Evolutionary conservation across 78 protist species (phyloP).

Genomic region (Parvularia atlantis): DNA sequence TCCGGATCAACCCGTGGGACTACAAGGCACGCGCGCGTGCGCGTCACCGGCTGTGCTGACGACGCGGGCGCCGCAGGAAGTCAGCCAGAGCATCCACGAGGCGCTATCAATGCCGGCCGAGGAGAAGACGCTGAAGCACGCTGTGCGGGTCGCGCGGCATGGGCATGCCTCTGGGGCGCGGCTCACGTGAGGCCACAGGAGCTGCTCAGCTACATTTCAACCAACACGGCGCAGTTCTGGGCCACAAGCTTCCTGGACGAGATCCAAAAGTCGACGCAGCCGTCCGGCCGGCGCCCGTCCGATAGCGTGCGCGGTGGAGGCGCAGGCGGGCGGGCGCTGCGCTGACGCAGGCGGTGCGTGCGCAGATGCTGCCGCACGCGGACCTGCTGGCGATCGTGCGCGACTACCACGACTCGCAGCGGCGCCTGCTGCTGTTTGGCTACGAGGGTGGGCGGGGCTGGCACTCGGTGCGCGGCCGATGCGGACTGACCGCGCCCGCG

Average conservation of each 20-base stretch:
- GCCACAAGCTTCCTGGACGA: constrained; percentile 41
- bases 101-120: constrained; percentile 31
- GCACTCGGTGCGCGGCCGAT: no score
- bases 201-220: constrained; percentile 39
- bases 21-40: neutral
- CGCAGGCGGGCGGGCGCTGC: no score
- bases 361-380: no score
- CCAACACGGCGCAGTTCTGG: constrained; percentile 57
- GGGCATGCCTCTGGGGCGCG: no score
- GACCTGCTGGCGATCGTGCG: no score
- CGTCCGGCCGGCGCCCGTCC: constrained; percentile 3
- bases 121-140: no score
- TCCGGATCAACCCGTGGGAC: neutral
- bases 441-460: no score
- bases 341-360: no score
- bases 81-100: constrained; percentile 48
- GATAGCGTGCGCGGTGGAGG: neutral
- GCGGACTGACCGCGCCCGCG: no score
- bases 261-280: constrained; percentile 21
- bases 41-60: constrained; percentile 41
- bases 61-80: constrained; percentile 62
- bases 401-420: no score
- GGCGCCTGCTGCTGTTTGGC: no score
- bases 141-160: no score
- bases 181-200: constrained; percentile 48